Base-by-base conservation (phyloP, 306 rosid genomes). In the Castanea sativa region DNA sequence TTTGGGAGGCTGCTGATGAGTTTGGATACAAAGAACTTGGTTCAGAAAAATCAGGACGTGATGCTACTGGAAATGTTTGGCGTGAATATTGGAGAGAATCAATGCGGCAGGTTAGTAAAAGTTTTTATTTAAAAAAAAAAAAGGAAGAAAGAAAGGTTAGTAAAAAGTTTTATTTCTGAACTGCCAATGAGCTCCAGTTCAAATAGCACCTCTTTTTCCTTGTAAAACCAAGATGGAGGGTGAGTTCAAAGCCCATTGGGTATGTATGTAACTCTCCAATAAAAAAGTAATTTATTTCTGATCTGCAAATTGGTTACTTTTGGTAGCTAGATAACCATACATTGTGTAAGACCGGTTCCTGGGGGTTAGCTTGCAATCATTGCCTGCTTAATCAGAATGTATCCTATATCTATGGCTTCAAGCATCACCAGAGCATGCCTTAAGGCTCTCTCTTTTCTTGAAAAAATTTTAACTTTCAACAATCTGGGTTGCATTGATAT, bases 11-110 rank as follows among this genome's bases (percentile, higher is more conserved):
- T 79, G 81, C 99, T 25, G 92, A 93, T 85, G 98, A 91, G 77
- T 86, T 93, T 65, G 98, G 98, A 60, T 88, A 89, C 65, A 96
- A 91, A 87, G 99, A 96, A 82, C 98, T 96, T 82, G 98, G 98
- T 82, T 96, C 99, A 59, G 99, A 96, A 87, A 96, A 96, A 87
- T 87, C 91, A 32, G 98, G 99, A 59, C 99, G 98, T 8, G 92
- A 96, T 79, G 94, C 94, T 49, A 13, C 55, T 35, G 97, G 96
- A 79, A 96, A 86, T 88, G 92, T 93, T 78, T 96, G 99, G 99
- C 92, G 89, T 59, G 99, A 96, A 85, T 90, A 80, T 80, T 96
- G 99, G 99, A 89, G 84, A 78, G 98, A 96, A 81, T 90, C 99
- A 27, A 85, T 90, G 93, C 69, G 86, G 67, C 89, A 85, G 97